Conservation (phyloP, 2,329 filamentous ascomycete genomes). For the Graphilbum ipis-grandicollis region DNA sequence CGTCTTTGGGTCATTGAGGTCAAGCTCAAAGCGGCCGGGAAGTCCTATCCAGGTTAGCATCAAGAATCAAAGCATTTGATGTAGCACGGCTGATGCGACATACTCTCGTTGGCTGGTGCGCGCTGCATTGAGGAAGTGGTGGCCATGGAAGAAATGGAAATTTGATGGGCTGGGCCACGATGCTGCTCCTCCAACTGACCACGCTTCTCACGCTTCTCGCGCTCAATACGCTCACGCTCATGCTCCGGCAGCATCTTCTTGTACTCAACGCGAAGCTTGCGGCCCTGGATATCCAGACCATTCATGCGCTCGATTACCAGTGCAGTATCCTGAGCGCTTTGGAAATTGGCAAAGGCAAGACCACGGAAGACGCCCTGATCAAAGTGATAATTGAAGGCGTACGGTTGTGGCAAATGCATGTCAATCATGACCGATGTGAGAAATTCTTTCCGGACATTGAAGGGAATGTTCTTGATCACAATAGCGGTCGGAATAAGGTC, state of each 20-base stretch:
- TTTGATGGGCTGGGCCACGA: slow-evolving; percentile 67
- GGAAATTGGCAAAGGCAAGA: slow-evolving; percentile 95
- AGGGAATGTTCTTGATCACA: slow-evolving; percentile 98
- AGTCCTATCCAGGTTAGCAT: slow-evolving; percentile 28
- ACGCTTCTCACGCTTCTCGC: slow-evolving; percentile 89
- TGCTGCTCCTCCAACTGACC: slow-evolving; percentile 97
- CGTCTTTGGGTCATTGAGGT: slow-evolving; percentile 71
- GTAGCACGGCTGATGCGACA: not conserved
- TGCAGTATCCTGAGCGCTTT: slow-evolving; percentile 82
- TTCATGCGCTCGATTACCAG: slow-evolving; percentile 89
- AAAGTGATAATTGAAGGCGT: slow-evolving; percentile 99
- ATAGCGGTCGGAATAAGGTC: slow-evolving; percentile 96
- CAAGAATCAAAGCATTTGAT: not conserved
- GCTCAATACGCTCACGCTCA: slow-evolving; percentile 87
- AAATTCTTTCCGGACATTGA: slow-evolving; percentile 94
- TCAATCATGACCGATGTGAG: slow-evolving; percentile 88
- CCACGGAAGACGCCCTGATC: slow-evolving; percentile 95
- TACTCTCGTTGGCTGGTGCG: slow-evolving; percentile 1
- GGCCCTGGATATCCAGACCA: slow-evolving; percentile 83
- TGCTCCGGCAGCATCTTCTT: slow-evolving; percentile 98
- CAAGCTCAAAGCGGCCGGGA: slow-evolving; percentile 35
- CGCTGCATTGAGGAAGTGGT: slow-evolving; percentile 6
- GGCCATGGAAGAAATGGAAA: slow-evolving; percentile 62
- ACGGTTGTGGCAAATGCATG: slow-evolving; percentile 81
- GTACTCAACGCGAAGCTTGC: slow-evolving; percentile 92